A percentile compares a stretch with the other conserved stretches of the same genome.
These are phyloP conservation scores for Thelonectria olida DNA, from an alignment of 2,329 filamentous ascomycete genomes.

Conservation along the genomic window DNA sequence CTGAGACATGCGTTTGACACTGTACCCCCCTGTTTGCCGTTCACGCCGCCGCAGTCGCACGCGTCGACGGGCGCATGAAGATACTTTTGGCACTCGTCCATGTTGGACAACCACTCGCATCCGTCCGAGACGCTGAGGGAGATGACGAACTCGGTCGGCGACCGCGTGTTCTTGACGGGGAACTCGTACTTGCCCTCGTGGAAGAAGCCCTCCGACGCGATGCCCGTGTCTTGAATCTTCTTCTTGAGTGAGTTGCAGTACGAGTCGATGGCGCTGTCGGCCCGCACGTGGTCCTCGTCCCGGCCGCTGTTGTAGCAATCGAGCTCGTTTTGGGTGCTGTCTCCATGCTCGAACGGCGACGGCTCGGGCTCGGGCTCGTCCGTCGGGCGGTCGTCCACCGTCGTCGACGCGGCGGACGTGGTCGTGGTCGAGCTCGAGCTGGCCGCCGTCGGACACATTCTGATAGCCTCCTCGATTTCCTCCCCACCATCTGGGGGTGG, in stretches of 20 bases:
- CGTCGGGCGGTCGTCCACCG: background rate
- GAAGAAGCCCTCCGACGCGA: conserved; percentile 1
- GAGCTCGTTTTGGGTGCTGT: conserved; percentile 17
- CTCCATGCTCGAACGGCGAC: conserved; percentile 11
- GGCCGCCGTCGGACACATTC: background rate
- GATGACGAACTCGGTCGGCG: conserved; percentile 15
- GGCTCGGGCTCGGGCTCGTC: background rate
- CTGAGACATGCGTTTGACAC: background rate
- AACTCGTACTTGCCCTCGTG: background rate
- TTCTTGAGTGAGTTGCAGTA: conserved; percentile 18
- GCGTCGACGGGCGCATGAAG: conserved; percentile 26
- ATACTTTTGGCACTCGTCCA: conserved; percentile 31
- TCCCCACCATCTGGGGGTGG: background rate
- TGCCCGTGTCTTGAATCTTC: background rate
- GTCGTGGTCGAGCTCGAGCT: background rate
- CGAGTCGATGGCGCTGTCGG: conserved; percentile 20
- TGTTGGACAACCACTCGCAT: conserved; percentile 24
- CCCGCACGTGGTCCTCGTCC: conserved; percentile 13
- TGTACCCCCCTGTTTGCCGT: conserved; percentile 31
- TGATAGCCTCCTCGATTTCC: conserved; percentile 2
- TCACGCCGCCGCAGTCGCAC: conserved; percentile 34
- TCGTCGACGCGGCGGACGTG: background rate
- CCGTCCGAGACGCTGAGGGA: conserved; percentile 19
- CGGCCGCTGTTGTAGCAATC: conserved; percentile 31
- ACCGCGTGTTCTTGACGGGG: background rate